These are phyloP conservation scores for Ceratocystis alfenasii DNA, from an alignment of 2,329 filamentous ascomycete genomes.

Conservation along the genomic window DNA sequence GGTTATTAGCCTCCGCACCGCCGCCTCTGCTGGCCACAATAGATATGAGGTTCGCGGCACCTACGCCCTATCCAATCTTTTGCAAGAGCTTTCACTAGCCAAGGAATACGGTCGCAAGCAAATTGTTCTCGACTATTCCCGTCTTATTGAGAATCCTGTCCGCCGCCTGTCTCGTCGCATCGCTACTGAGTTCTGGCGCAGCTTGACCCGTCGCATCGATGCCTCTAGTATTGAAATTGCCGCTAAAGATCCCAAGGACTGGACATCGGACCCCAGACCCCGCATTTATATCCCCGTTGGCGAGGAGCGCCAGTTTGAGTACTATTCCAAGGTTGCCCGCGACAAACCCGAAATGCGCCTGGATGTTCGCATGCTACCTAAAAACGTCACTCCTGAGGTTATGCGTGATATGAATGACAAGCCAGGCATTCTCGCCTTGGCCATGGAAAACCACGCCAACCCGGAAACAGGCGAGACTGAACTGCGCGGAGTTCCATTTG, in stretches of 20 bases:
- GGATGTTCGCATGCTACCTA: constrained; percentile 70
- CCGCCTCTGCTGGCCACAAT: constrained; percentile 73
- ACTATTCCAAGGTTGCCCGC: constrained; percentile 69
- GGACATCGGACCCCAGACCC: constrained; percentile 78
- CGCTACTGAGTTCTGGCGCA: constrained; percentile 83
- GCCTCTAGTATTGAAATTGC: constrained; percentile 76
- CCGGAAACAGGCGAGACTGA: constrained; percentile 56
- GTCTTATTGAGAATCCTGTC: constrained; percentile 90
- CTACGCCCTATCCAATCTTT: constrained; percentile 91
- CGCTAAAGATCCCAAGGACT: constrained; percentile 85
- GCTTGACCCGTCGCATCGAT: constrained; percentile 80
- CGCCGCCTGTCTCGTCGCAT: constrained; percentile 77
- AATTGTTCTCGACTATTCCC: constrained; percentile 80
- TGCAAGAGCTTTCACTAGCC: constrained; percentile 88
- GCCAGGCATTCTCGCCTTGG: constrained; percentile 79
- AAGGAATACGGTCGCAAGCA: constrained; percentile 81
- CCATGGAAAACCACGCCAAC: constrained; percentile 66
- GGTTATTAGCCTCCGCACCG: constrained; percentile 74
- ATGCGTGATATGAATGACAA: constrained; percentile 75
- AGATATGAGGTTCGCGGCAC: constrained; percentile 86
- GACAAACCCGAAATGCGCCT: constrained; percentile 73
- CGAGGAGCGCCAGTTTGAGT: constrained; percentile 76
- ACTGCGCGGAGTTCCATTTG: constrained; percentile 73
- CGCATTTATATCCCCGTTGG: constrained; percentile 82
- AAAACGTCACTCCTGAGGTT: constrained; percentile 66